A percentile compares a stretch with the other conserved stretches of the same genome.
phyloP scores from a whole-genome alignment of 331 rosid species.

The Rhamnella rubrinervis region DNA sequence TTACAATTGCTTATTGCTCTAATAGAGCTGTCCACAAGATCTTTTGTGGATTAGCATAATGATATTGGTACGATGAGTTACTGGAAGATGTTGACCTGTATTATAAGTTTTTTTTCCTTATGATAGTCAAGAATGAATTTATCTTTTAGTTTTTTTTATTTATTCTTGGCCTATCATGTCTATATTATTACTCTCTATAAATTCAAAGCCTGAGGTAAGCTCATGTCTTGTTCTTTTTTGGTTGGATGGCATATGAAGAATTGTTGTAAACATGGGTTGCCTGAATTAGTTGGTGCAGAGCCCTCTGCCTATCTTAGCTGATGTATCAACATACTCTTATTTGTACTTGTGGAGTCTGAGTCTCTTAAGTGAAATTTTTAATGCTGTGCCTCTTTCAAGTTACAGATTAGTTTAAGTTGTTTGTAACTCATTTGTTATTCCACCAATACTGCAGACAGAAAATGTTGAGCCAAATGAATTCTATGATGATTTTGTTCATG shows the following conservation, averaged over 20 bases:
- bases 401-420: background rate
- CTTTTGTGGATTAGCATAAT: background rate
- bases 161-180: background rate
- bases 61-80: background rate
- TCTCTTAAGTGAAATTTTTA: background rate
- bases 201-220: background rate
- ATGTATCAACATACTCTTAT: too few species aligned
- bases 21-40: background rate
- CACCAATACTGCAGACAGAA: constrained; percentile 55
- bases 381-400: background rate
- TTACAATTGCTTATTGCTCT: too few species aligned
- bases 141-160: too few species aligned
- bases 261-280: too few species aligned
- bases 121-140: too few species aligned
- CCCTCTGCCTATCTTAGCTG: too few species aligned
- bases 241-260: too few species aligned
- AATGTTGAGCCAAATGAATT: constrained; percentile 59
- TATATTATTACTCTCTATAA: background rate
- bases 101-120: background rate
- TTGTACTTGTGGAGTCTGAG: constrained; percentile 4
- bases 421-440: constrained; percentile 6
- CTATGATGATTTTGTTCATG: constrained; percentile 79
- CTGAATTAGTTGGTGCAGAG: too few species aligned
- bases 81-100: background rate
- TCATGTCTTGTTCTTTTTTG: too few species aligned